Evolutionary conservation across 176 grass and related monocot species (phyloP).

Genomic region (Musa schizocarpa): DNA sequence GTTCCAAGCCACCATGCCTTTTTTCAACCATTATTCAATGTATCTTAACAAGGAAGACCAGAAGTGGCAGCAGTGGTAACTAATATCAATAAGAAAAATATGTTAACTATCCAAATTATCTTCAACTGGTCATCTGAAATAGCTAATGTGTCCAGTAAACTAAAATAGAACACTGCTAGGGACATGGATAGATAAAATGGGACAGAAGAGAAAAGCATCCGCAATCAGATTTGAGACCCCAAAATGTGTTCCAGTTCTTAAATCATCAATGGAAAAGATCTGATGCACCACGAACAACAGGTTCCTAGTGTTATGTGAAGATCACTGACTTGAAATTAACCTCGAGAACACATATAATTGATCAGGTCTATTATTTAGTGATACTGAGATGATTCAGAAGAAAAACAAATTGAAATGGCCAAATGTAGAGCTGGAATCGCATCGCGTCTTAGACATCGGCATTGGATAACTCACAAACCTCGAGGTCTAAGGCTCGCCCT

Average conservation of each 20-base stretch:
- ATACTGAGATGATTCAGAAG: neutral
- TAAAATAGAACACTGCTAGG: neutral
- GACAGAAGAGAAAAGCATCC: neutral
- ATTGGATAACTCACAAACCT: slow-evolving; percentile 29
- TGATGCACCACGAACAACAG: no score
- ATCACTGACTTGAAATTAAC: neutral
- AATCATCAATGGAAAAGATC: no score
- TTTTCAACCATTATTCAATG: no score
- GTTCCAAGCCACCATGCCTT: no score
- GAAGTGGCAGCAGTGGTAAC: no score
- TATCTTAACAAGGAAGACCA: no score
- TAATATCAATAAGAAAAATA: no score
- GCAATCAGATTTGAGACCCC: no score
- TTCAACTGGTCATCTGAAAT: neutral
- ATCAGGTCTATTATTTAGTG: neutral
- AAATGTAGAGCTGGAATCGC: no score
- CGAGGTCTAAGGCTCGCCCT: slow-evolving; percentile 64
- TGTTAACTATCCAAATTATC: no score
- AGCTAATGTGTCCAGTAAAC: neutral
- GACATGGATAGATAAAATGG: neutral
- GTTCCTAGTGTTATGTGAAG: no score
- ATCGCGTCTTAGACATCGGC: neutral
- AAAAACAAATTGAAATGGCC: neutral
- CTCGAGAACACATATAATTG: neutral
- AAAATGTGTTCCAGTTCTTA: no score